Conservation (phyloP, 73 alveolate species). For the Tetrahymena thermophila region DNA sequence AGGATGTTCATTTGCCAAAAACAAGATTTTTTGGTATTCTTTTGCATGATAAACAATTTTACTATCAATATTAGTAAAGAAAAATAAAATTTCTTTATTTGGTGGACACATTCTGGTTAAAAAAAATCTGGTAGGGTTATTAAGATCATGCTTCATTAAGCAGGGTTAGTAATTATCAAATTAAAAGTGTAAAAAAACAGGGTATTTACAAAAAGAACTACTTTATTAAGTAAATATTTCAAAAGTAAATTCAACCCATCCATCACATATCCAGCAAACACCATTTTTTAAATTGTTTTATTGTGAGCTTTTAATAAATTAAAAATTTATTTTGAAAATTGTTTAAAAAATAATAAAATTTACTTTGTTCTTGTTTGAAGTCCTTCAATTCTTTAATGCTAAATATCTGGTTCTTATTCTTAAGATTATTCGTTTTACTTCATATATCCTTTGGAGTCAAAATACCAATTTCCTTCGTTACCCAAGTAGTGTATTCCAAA, state of each 20-base stretch:
- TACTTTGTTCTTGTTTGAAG: not conserved
- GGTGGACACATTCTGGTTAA: constrained; percentile 43
- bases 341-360: too few relatives aligned
- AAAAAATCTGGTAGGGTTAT: not conserved
- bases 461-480: not conserved
- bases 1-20: not conserved
- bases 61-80: constrained; percentile 18
- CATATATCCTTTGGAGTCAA: constrained; percentile 24
- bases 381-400: not conserved
- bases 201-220: constrained; percentile 6
- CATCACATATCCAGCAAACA: constrained; percentile 43
- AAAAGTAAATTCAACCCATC: constrained; percentile 40
- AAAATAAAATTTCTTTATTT: constrained; percentile 5
- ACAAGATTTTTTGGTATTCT: not conserved
- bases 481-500: constrained; percentile 35
- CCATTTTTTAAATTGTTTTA: constrained; percentile 11
- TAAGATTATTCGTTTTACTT: not conserved
- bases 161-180: constrained; percentile 26
- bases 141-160: constrained; percentile 2
- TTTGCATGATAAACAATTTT: constrained; percentile 1
- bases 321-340: too few relatives aligned
- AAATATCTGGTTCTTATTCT: not conserved
- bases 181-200: constrained; percentile 25
- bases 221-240: constrained; percentile 10
- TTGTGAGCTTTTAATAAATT: not conserved